A percentile compares a stretch with the other conserved stretches of the same genome.
phyloP scores from a whole-genome alignment of 2,329 filamentous ascomycete genomes.

The Furcasterigmium sp. region DNA sequence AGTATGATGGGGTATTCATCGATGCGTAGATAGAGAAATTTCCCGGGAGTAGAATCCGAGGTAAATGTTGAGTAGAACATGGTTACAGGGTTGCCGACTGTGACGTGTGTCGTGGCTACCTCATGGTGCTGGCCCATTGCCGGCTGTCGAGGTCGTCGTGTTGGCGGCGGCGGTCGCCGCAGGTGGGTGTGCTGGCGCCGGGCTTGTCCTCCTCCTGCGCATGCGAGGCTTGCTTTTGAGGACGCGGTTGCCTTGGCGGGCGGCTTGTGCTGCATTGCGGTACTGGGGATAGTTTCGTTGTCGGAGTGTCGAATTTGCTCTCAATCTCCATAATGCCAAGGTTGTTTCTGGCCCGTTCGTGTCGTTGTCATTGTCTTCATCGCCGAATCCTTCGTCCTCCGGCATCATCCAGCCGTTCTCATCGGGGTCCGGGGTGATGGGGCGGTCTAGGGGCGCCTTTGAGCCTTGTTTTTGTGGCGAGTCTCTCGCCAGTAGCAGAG shows the following conservation, averaged over 20 bases:
- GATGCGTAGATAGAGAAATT: too few relatives aligned
- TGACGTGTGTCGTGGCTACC: too few relatives aligned
- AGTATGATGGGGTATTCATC: neutral
- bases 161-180: neutral
- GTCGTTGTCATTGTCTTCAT: slow-evolving; percentile 3
- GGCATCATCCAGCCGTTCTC: neutral
- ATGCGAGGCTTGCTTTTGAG: slow-evolving; percentile 10
- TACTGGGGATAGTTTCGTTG: slow-evolving; percentile 5
- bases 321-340: neutral
- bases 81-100: too few relatives aligned
- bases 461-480: too few relatives aligned
- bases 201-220: slow-evolving; percentile 7
- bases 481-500: too few relatives aligned
- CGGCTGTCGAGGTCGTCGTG: neutral
- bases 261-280: slow-evolving; percentile 8
- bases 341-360: neutral
- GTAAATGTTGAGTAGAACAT: too few relatives aligned
- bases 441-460: too few relatives aligned
- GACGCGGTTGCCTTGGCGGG: slow-evolving; percentile 7
- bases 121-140: too few relatives aligned
- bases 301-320: neutral
- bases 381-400: slow-evolving; percentile 9
- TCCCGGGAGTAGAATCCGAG: too few relatives aligned
- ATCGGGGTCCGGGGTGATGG: neutral
- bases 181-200: neutral